These are phyloP conservation scores for Fomes fomentarius DNA, from an alignment of 1,284 basidiomycete genomes.

Conservation along the genomic window DNA sequence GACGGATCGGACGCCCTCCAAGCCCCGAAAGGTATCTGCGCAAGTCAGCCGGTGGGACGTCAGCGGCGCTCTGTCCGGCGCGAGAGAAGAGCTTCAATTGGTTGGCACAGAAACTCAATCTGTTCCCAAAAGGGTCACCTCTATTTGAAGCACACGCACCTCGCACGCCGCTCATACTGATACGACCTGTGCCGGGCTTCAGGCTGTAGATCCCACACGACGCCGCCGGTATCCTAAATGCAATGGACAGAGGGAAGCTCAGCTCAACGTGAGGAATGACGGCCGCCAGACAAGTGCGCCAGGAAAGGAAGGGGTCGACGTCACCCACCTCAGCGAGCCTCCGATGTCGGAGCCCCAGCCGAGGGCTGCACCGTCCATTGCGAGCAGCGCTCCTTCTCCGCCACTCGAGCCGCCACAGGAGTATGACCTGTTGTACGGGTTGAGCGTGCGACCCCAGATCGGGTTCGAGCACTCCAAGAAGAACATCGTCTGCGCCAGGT, in stretches of 20 bases:
- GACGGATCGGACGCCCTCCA: slow-evolving; percentile 8
- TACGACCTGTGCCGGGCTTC: slow-evolving; percentile 67
- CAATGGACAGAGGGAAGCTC: background rate
- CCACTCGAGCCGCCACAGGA: slow-evolving; percentile 83
- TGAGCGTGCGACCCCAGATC: slow-evolving; percentile 74
- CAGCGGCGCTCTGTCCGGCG: background rate
- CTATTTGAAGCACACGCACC: slow-evolving; percentile 48
- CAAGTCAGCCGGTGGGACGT: background rate
- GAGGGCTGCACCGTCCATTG: slow-evolving; percentile 74
- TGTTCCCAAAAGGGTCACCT: too few species aligned
- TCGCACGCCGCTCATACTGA: slow-evolving; percentile 50
- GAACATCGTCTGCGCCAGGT: slow-evolving; percentile 85
- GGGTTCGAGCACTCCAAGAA: slow-evolving; percentile 89
- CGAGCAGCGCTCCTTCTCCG: slow-evolving; percentile 78
- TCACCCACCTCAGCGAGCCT: slow-evolving; percentile 53
- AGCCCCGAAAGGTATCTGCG: slow-evolving; percentile 8
- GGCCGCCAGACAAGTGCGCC: slow-evolving; percentile 53
- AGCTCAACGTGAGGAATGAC: background rate
- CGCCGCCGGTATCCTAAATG: slow-evolving; percentile 69
- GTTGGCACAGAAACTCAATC: too few species aligned
- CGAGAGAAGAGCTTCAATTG: background rate
- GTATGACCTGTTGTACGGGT: slow-evolving; percentile 69
- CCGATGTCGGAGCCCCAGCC: slow-evolving; percentile 84
- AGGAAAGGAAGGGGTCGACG: background rate
- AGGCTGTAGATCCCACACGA: slow-evolving; percentile 84